Conservation (phyloP, 805 yeast genomes). For the Tanozyma kutaoensis region DNA sequence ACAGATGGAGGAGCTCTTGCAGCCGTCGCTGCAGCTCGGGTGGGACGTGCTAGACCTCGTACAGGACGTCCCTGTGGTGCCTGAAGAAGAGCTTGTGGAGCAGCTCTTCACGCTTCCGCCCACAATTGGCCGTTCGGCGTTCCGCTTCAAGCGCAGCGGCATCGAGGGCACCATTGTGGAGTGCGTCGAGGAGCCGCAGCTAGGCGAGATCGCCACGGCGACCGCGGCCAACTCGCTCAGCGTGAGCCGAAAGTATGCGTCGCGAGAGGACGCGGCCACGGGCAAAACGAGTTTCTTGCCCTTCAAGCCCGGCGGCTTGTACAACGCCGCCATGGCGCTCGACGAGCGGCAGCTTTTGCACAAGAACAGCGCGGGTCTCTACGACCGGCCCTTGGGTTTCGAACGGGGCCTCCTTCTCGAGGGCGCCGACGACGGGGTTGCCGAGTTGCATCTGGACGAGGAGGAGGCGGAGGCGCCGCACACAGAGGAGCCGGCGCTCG, state of each 20-base stretch:
- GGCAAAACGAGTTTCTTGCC: slow-evolving; percentile 75
- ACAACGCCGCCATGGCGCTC: slow-evolving; percentile 5
- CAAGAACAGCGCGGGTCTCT: slow-evolving; percentile 59
- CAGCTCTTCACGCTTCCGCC: slow-evolving; percentile 46
- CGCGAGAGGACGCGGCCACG: slow-evolving; percentile 44
- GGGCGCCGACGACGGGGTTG: no score
- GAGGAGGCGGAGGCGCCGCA: not conserved
- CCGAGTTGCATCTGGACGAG: slow-evolving; percentile 5
- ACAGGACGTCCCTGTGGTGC: slow-evolving; percentile 40
- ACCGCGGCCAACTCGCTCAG: slow-evolving; percentile 63
- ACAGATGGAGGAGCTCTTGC: no score
- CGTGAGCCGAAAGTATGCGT: slow-evolving; percentile 50
- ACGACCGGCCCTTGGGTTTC: slow-evolving; percentile 75
- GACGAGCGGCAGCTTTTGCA: slow-evolving; percentile 26
- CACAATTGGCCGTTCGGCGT: slow-evolving; percentile 46
- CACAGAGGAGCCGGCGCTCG: no score
- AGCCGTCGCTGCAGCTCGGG: slow-evolving; percentile 49
- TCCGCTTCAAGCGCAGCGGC: slow-evolving; percentile 63
- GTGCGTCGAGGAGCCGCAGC: slow-evolving; percentile 40
- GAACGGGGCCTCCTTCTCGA: slow-evolving; percentile 43
- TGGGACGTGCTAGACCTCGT: slow-evolving; percentile 63
- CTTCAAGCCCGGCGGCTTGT: slow-evolving; percentile 80
- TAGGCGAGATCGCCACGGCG: slow-evolving; percentile 34
- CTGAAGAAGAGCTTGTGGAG: slow-evolving; percentile 22
- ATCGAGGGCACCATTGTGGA: slow-evolving; percentile 55